Conservation (phyloP, 768 basidiomycete genomes). For the Holtermanniella nyarrowii region DNA sequence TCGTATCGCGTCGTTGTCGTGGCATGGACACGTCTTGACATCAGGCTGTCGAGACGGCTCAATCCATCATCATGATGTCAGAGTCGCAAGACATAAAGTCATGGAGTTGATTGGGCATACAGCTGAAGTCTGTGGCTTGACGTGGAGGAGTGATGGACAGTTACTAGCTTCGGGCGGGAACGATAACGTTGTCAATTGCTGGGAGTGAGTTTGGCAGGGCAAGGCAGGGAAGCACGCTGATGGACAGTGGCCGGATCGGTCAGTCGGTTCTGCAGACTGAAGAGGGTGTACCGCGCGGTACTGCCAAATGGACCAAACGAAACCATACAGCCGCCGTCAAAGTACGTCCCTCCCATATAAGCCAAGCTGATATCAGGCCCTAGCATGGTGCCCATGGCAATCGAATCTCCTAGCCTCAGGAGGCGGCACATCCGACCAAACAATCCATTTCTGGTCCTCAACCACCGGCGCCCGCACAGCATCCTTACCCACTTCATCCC, state of each 20-base stretch:
- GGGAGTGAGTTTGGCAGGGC: conserved; percentile 60
- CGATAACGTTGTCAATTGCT: conserved; percentile 95
- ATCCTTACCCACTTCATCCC: conserved; percentile 72
- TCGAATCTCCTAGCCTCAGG: conserved; percentile 80
- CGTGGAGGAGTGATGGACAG: conserved; percentile 76
- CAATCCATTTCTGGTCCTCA: conserved; percentile 40
- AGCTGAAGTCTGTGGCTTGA: conserved; percentile 76
- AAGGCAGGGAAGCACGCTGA: conserved; percentile 18
- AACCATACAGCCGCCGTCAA: conserved; percentile 76
- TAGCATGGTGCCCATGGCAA: conserved; percentile 98
- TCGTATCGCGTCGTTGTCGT: conserved; percentile 73
- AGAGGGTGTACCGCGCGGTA: conserved; percentile 31
- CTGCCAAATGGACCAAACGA: conserved; percentile 76
- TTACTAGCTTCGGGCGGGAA: conserved; percentile 90
- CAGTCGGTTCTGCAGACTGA: conserved; percentile 32
- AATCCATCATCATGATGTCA: conserved; percentile 93
- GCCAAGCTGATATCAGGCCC: conserved; percentile 49
- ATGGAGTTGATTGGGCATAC: conserved; percentile 81
- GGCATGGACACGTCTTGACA: conserved; percentile 75
- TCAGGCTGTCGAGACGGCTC: conserved; percentile 88
- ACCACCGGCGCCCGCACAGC: conserved; percentile 79
- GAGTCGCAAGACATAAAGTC: conserved; percentile 75
- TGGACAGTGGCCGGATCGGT: conserved; percentile 33
- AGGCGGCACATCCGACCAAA: conserved; percentile 85
- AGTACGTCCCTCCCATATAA: conserved; percentile 23